Evolutionary conservation across 139 green algal species (phyloP), one percentile per base, ranked within the genome.

Genomic region (Tetradesmus lagerheimii): DNA sequence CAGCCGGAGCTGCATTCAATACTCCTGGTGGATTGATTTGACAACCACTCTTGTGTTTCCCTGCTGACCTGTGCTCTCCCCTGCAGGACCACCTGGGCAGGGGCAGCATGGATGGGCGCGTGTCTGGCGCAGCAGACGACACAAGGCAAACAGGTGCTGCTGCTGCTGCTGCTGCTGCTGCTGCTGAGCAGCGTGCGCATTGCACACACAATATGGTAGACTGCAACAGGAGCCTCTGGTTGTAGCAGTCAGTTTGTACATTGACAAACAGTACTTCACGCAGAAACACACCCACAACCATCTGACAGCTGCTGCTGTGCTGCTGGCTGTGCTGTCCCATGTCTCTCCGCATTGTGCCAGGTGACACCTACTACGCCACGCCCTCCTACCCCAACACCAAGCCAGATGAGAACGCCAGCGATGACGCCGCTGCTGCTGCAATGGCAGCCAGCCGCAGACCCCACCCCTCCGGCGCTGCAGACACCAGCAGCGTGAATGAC

Each of bases 401-500:
- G 20, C 47, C 80, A 45, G 45, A 74, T 74, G n/a, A 86, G 80
- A 35, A 77, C 27, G 80, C 45, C n/a, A 41, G 45, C 18, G 43
- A 37, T 4, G 29, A 35, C 0, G 66, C 66, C 0, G 11, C 66
- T 77, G 79, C 79, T 38, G 79, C 79, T 71, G 80, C 80, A 9
- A 16, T 20, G 29, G 27, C 34, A 23, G 39, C n/a, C 80, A 86
- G 80, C 80, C 43, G n/a, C 27, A 41, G 16, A 11, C 43, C 29
- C 23, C 80, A 86, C 45, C 80, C 80, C n/a, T n/a, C 14, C 23
- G 80, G 80, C 23, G 14, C 80, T 47, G 80, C 80, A 29, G 47
- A 86, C 35, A 64, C 62, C n/a, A 86, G 80, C 47, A 74, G 80
- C 62, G 29, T 86, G 45, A 86, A 86, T 74, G 47, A 74, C 37